Base-by-base conservation (phyloP, 768 basidiomycete species). In the Psilocybe tampanensis region DNA sequence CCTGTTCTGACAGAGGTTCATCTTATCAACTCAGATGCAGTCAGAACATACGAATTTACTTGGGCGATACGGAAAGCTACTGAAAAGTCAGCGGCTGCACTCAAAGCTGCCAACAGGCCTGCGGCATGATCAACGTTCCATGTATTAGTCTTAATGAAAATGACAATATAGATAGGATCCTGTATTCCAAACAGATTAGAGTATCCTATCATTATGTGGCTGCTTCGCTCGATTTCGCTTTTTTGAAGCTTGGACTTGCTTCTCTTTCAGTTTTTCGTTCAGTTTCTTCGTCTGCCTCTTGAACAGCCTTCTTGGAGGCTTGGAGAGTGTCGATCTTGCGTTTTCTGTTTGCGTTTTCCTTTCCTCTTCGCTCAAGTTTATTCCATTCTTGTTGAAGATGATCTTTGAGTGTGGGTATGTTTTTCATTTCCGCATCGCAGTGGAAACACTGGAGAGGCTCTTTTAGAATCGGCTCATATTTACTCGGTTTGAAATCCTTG, bases 31-130 rank as follows among this genome's bases (percentile, higher is more conserved):
- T n/a, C 58, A 92, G 91, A 94, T 73, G 94, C 94, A 42, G 89
- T 87, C 64, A 86, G 83, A 73, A 90, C 94, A 7, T 96, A 96
- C 64, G 87, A 95, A 70, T 79, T 96, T 59, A 95, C 94, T 21
- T 96, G 94, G 94, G 92, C 94, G 24, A 95, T 96, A 69, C 88
- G 94, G 47, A 78, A 83, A 60, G 88, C 92, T 29, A 85, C 84
- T 62, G 91, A 94, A 68, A 80, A 79, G 48, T 85, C 85, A 58
- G 77, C 70, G 13, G 73, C 72, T 21, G 83, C 72, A 59, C 64
- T 78, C 42, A 74, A 76, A 60, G 71, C 74, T 3, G 59, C 70
- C 22, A 68, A 70, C 2, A 58, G 70, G 32, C 69, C 71, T 47
- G 65, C 32, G 50, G 34, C 36, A 1, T 32, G 6, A 52, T 24